phyloP scores from a whole-genome alignment of 257 asterid species.

The Solanum lycopersicoides region DNA sequence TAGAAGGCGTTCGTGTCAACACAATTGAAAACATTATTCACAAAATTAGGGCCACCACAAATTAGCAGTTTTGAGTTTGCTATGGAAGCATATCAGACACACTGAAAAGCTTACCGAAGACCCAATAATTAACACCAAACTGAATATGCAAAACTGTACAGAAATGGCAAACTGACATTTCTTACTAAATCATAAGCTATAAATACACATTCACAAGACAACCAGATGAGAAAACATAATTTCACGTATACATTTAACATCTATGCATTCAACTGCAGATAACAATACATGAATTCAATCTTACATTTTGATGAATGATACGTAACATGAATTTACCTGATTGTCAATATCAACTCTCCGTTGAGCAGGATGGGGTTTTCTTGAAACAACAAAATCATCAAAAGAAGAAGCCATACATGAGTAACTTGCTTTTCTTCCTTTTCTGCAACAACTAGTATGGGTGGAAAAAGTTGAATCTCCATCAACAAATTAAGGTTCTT shows the following conservation, averaged over 20 bases:
- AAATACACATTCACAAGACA: not conserved
- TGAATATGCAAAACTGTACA: not conserved
- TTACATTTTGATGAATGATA: not conserved
- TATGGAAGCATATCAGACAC: not conserved
- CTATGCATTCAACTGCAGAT: not conserved
- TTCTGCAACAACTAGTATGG: not conserved
- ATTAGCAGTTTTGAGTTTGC: not conserved
- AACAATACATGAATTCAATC: not conserved
- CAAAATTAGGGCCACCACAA: not conserved
- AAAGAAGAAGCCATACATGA: slow-evolving; percentile 27
- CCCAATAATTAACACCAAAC: not conserved
- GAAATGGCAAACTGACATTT: no score
- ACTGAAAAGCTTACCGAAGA: not conserved
- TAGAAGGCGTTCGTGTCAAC: not conserved
- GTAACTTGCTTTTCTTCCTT: not conserved
- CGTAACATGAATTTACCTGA: slow-evolving; percentile 13
- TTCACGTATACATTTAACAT: not conserved
- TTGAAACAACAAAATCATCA: slow-evolving; percentile 70
- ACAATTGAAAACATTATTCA: not conserved
- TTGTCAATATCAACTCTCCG: slow-evolving; percentile 44
- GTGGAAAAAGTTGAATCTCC: not conserved
- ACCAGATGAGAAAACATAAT: not conserved
- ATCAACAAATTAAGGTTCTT: not conserved
- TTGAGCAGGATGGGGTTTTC: slow-evolving; percentile 39
- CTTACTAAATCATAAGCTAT: not conserved